Percentiles rank a stretch among this genome's conserved stretches.
Evolutionary conservation across 2,329 filamentous ascomycete genomes (phyloP).

Genomic region (Cercospora zeina): DNA sequence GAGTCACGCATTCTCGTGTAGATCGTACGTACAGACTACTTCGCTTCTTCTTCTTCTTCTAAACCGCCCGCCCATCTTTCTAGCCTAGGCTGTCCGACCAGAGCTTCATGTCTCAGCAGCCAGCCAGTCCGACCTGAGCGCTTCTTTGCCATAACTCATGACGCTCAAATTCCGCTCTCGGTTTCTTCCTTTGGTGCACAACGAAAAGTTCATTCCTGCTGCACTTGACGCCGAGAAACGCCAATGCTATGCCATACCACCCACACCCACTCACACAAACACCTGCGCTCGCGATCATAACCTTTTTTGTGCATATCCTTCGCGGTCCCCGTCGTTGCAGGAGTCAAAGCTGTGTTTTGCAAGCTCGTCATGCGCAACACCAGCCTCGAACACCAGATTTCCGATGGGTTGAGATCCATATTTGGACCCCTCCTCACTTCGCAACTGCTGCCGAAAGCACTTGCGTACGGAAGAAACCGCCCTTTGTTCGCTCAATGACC

Average conservation of each 20-base stretch:
- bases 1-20: too few species aligned
- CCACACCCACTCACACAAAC: slow-evolving; percentile 14
- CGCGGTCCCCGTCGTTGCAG: background rate
- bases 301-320: slow-evolving; percentile 4
- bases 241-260: slow-evolving; percentile 31
- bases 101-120: too few species aligned
- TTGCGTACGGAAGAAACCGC: slow-evolving; percentile 96
- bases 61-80: too few species aligned
- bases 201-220: background rate
- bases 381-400: background rate
- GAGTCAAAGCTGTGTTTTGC: background rate
- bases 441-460: slow-evolving; percentile 68
- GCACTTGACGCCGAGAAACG: slow-evolving; percentile 30
- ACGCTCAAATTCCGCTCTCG: background rate
- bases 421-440: slow-evolving; percentile 39
- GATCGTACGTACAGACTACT: too few species aligned
- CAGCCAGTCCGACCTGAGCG: slow-evolving; percentile 6
- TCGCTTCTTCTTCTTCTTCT: too few species aligned
- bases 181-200: slow-evolving; percentile 5
- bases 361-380: background rate
- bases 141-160: slow-evolving; percentile 15
- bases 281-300: background rate
- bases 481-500: slow-evolving; percentile 98
- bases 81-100: background rate
- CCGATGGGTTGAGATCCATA: background rate